Evolutionary conservation across 2,329 filamentous ascomycete species (phyloP), one percentile per base, ranked within the genome.

Genomic region (Lachnellula arida): DNA sequence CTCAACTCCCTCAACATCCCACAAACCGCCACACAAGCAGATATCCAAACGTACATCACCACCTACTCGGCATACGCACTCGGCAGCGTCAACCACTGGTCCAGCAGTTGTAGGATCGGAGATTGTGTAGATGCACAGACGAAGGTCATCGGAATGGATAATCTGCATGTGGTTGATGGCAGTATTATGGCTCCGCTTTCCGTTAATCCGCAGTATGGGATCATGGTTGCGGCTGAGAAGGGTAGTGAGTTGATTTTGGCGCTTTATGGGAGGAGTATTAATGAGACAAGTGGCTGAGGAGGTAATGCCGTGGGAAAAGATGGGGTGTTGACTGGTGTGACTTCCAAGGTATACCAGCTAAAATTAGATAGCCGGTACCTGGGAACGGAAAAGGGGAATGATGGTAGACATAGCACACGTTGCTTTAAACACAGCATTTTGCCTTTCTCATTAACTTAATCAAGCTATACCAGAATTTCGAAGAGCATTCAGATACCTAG

Each of bases 61-160:
- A 79, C 74, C 0, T 60, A 62, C 1, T 78, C 75, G 1, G 52
- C 66, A 5, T 82, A 81, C 58, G 78, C 79, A 0, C 65, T 73
- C 3, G 78, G 78, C 2, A 68, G 74, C 7, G 78, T 81, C 12
- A 76, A 80, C 58, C 79, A 82, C 60, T 82, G 78, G 77, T 78
- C 74, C 28, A 77, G 74, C 54, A 78, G 74, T 32, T 82, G 79
- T 64, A 65, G 77, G 17, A 72, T 81, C n/a, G 77, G 73, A 0
- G 66, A 63, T 14, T 81, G 78, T 57, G 78, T 81, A 0, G 78
- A 81, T 60, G 55, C 59, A 0, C 67, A 78, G 56, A 72, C 78
- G 1, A 70, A 68, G 55, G 78, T 81, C 0, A 68, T 74, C 5
- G 78, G 78, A 0, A 79, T 75, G 59, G 57, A 71, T 1, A 81